Conservation (phyloP, 192 early-diverging fungal genomes). For the Geranomyces michiganensis region DNA sequence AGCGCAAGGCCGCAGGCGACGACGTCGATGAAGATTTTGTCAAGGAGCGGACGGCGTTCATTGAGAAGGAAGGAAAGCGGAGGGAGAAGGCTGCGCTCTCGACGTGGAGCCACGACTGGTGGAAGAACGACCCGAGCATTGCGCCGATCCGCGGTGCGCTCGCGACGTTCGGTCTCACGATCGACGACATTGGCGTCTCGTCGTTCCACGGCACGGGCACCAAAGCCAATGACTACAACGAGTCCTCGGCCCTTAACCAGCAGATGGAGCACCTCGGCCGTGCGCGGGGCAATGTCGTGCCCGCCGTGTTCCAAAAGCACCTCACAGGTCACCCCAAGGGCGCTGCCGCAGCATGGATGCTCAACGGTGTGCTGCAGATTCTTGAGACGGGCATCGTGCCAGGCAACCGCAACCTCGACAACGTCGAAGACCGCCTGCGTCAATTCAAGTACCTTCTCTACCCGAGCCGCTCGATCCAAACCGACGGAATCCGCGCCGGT, state of each 20-base stretch:
- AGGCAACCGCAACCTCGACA: constrained; percentile 91
- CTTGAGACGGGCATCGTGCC: constrained; percentile 85
- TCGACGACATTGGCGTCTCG: constrained; percentile 91
- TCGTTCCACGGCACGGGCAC: constrained; percentile 97
- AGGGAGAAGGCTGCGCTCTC: constrained; percentile 69
- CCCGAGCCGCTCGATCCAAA: constrained; percentile 83
- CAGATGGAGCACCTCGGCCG: constrained; percentile 88
- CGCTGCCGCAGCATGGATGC: constrained; percentile 95
- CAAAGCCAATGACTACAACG: constrained; percentile 95
- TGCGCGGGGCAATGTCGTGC: constrained; percentile 75
- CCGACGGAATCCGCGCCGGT: constrained; percentile 87
- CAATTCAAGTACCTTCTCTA: constrained; percentile 82
- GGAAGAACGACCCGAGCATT: constrained; percentile 68
- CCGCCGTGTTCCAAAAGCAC: constrained; percentile 88
- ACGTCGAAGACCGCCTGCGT: constrained; percentile 73
- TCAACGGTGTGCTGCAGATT: constrained; percentile 87
- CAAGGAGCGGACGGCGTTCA: constrained; percentile 55
- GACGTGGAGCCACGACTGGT: constrained; percentile 84
- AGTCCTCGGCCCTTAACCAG: constrained; percentile 80
- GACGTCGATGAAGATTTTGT: constrained; percentile 48
- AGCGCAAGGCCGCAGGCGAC: constrained; percentile 46
- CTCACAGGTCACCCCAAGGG: constrained; percentile 98
- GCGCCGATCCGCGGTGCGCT: constrained; percentile 86
- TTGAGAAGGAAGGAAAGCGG: constrained; percentile 51
- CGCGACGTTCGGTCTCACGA: constrained; percentile 82